Base-by-base conservation (phyloP, 2,329 filamentous ascomycete genomes). In the Mariannaea sp. region DNA sequence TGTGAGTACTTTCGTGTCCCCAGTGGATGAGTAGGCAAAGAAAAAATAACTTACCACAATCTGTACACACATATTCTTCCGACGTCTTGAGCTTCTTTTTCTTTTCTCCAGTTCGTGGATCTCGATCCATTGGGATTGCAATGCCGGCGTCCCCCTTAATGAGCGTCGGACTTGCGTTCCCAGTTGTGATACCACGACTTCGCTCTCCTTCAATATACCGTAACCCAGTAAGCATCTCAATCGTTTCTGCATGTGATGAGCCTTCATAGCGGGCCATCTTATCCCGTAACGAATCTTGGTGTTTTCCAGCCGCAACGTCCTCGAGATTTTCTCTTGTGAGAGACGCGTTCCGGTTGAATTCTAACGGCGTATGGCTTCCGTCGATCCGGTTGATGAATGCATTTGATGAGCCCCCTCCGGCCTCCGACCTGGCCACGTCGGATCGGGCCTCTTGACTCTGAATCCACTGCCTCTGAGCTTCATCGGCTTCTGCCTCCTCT, bases 41-140 rank as follows among this genome's bases (percentile, higher is more conserved):
- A 38, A 45, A 27, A 12, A 43, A 35, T 33, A 45, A 76, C 81
- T 59, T 75, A 78, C 93, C 92, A 73, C 93, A 97, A 71, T 97
- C 93, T 1, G 90, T 93, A 72, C 93, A 97, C 30, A 96, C 90
- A 69, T 97, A 97, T 77, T 97, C 92, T 68, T 96, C 85, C 1
- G 82, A 81, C 19, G 84, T 80, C 70, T 96, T 96, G 40, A 90
- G 77, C 71, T 96, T 96, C 77, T 89, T 89, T 78, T 95, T 95
- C 73, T 96, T 92, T 56, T 91, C 88, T 1, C 83, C 86, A 10
- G 80, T 80, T 42, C 87, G 78, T 12, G 82, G 80, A 54, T 94
- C 90, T 58, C 91, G 85, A 60, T 96, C 91, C 27, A 89, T 75
- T 0, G 90, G 85, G 45, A 95, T 94, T 7, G 89, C 88, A 56